Conservation (phyloP, 73 alveolate genomes). For the Blepharisma stoltei region DNA sequence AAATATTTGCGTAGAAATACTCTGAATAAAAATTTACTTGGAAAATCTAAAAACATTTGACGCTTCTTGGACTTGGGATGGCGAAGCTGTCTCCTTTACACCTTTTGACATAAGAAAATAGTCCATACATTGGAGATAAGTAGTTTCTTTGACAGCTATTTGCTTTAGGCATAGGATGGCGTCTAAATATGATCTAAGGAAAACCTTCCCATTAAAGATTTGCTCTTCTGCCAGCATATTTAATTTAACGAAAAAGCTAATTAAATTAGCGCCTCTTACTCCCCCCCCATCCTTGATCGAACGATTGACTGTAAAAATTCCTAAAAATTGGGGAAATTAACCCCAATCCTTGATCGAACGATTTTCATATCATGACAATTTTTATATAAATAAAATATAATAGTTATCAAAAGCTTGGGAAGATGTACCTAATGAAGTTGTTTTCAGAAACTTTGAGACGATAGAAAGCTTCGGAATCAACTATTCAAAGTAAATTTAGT, state of each 20-base stretch:
- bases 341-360: no score
- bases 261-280: no score
- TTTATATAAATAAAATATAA: no score
- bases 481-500: no score
- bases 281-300: no score
- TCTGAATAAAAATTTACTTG: background rate
- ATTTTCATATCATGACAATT: no score
- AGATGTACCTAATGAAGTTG: no score
- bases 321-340: no score
- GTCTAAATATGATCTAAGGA: background rate
- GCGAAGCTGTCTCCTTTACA: background rate
- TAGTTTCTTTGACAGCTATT: background rate
- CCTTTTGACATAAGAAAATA: background rate
- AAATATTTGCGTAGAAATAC: background rate
- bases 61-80: background rate
- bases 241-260: background rate
- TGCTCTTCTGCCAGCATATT: conserved; percentile 13
- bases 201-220: conserved; percentile 10
- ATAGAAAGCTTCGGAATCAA: no score
- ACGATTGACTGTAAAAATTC: no score
- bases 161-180: background rate
- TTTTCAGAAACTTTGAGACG: no score
- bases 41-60: conserved; percentile 7
- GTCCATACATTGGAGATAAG: background rate
- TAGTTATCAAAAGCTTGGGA: no score